phyloP scores from a whole-genome alignment of 108 stramenopile species.

The Nitzschia inconspicua region DNA sequence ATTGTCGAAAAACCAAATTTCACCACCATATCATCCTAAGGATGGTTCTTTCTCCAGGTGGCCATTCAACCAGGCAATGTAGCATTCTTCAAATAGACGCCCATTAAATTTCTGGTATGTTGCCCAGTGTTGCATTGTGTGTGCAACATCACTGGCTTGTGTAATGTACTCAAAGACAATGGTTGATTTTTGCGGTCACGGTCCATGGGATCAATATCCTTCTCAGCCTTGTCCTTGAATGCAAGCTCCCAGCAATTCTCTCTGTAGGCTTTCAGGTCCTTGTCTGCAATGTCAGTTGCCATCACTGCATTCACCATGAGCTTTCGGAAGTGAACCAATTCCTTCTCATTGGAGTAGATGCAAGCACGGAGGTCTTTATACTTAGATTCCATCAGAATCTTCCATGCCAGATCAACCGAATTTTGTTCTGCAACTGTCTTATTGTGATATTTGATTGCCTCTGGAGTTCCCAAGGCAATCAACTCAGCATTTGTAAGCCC shows the following conservation, averaged over 20 bases:
- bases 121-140: slow-evolving; percentile 41
- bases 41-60: not conserved
- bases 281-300: no score
- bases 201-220: no score
- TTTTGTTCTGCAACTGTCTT: slow-evolving; percentile 28
- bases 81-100: slow-evolving; percentile 26
- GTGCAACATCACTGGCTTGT: slow-evolving; percentile 30
- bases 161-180: slow-evolving; percentile 33
- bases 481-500: slow-evolving; percentile 26
- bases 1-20: no score
- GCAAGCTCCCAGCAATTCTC: no score
- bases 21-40: no score
- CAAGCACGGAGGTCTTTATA: slow-evolving; percentile 7
- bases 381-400: slow-evolving; percentile 13
- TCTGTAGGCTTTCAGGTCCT: no score
- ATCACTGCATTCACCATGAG: slow-evolving; percentile 7
- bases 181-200: slow-evolving; percentile 22
- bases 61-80: slow-evolving; percentile 16
- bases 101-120: slow-evolving; percentile 35
- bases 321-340: slow-evolving; percentile 8
- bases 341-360: slow-evolving; percentile 5
- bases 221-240: no score
- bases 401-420: slow-evolving; percentile 15
- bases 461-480: slow-evolving; percentile 5
- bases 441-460: slow-evolving; percentile 15